Conservation (phyloP, 306 rosid genomes). For the Prunus padus region DNA sequence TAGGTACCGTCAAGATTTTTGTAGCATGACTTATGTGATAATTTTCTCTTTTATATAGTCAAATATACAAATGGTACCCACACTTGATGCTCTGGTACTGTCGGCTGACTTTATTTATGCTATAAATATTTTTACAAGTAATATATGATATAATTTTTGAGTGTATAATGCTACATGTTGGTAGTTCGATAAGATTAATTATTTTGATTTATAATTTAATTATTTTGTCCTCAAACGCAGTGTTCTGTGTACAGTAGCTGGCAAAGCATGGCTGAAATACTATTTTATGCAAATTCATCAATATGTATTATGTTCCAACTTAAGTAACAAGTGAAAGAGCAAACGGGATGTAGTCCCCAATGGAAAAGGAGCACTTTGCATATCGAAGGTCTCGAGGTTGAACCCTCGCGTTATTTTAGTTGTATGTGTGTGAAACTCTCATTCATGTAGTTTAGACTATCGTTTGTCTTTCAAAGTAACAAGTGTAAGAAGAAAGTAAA, state of each 20-base stretch:
- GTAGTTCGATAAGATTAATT: not conserved
- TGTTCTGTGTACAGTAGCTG: conserved; percentile 4
- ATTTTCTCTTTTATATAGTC: not conserved
- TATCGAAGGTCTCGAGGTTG: accelerated
- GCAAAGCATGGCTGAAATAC: conserved; percentile 10
- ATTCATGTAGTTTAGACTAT: too few species aligned
- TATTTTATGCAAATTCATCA: not conserved
- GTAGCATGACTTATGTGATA: conserved; percentile 4
- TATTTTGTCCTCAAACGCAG: not conserved
- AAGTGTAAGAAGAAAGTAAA: too few species aligned
- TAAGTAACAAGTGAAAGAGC: not conserved
- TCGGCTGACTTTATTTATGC: conserved; percentile 6
- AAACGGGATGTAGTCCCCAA: too few species aligned
- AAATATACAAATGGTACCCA: conserved; percentile 18
- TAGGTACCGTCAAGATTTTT: not conserved
- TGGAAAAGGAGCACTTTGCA: too few species aligned
- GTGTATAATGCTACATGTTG: not conserved
- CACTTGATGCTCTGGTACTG: conserved; percentile 9
- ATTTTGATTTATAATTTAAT: not conserved
- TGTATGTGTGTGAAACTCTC: too few species aligned
- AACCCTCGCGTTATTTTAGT: too few species aligned
- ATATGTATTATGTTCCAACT: not conserved
- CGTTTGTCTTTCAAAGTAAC: accelerated
- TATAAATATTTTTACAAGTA: not conserved
- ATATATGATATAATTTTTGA: not conserved